A percentile compares a stretch with the other conserved stretches of the same genome.
phyloP scores from a whole-genome alignment of 139 green algal species.

The Trebouxia sp. region DNA sequence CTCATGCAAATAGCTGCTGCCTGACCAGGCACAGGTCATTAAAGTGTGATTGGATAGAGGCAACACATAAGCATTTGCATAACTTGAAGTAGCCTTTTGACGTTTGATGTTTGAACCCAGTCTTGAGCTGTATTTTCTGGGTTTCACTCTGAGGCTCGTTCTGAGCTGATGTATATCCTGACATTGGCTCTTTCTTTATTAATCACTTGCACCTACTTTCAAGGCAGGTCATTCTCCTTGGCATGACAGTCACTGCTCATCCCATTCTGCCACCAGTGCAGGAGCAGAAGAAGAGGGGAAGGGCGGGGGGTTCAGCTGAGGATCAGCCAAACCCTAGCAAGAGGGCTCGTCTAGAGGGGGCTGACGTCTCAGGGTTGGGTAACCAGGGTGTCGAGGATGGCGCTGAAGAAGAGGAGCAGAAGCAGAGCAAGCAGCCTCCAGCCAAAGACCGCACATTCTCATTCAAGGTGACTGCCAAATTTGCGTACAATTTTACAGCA shows the following conservation, averaged over 20 bases:
- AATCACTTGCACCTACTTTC: background rate
- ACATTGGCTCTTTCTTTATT: too few relatives aligned
- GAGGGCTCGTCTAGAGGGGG: slow-evolving; percentile 1
- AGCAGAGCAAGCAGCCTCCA: background rate
- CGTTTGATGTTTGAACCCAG: too few relatives aligned
- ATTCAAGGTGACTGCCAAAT: background rate
- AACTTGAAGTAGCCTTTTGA: too few relatives aligned
- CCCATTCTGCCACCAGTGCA: background rate
- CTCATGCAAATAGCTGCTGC: too few relatives aligned
- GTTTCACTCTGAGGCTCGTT: too few relatives aligned
- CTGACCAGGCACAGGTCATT: too few relatives aligned
- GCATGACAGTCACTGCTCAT: too few relatives aligned
- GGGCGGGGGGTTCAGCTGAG: too few relatives aligned
- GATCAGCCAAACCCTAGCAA: background rate
- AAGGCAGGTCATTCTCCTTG: background rate
- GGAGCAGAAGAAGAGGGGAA: background rate
- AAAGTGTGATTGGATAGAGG: too few relatives aligned
- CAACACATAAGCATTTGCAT: too few relatives aligned
- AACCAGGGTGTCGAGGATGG: background rate
- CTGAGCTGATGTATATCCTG: too few relatives aligned
- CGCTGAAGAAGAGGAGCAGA: slow-evolving; percentile 41
- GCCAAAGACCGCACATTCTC: background rate
- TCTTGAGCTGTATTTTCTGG: too few relatives aligned
- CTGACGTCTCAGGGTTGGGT: background rate
- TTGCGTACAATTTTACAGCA: background rate